Conservation (phyloP, 2,329 filamentous ascomycete genomes). For the Cordyceps tenuipes region DNA sequence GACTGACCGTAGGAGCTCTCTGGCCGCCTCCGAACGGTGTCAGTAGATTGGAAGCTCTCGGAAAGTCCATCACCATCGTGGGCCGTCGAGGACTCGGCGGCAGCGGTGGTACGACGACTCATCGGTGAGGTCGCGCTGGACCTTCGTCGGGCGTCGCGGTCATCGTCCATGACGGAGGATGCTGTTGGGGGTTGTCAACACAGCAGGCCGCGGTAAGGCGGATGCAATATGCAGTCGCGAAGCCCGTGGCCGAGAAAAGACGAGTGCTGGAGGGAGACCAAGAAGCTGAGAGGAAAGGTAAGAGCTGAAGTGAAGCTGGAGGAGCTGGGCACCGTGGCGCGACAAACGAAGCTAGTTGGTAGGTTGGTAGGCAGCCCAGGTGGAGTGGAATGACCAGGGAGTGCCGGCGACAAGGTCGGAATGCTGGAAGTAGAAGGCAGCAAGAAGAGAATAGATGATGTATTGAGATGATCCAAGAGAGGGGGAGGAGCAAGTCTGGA, state of each 20-base stretch:
- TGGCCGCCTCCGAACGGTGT: conserved; percentile 50
- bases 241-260: neutral
- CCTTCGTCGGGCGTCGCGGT: conserved; percentile 2
- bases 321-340: neutral
- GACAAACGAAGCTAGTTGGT: conserved; percentile 4
- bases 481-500: neutral
- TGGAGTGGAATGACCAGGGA: conserved; percentile 9
- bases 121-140: conserved; percentile 35
- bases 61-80: conserved; percentile 37
- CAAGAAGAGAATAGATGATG: neutral
- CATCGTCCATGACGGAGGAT: conserved; percentile 2
- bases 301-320: neutral
- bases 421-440: neutral
- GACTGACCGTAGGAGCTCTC: conserved; percentile 49
- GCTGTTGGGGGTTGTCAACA: neutral
- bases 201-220: neutral
- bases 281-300: neutral
- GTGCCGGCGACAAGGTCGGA: neutral
- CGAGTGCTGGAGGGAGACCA: neutral
- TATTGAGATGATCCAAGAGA: neutral
- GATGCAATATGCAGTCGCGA: neutral
- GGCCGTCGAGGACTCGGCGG: conserved; percentile 26
- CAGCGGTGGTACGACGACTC: conserved; percentile 35
- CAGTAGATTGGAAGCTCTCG: conserved; percentile 50
- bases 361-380: neutral